Percentiles rank a stretch among this genome's conserved stretches.
phyloP scores from a whole-genome alignment of 805 yeast genomes.

The Myxozyma melibiosi region DNA sequence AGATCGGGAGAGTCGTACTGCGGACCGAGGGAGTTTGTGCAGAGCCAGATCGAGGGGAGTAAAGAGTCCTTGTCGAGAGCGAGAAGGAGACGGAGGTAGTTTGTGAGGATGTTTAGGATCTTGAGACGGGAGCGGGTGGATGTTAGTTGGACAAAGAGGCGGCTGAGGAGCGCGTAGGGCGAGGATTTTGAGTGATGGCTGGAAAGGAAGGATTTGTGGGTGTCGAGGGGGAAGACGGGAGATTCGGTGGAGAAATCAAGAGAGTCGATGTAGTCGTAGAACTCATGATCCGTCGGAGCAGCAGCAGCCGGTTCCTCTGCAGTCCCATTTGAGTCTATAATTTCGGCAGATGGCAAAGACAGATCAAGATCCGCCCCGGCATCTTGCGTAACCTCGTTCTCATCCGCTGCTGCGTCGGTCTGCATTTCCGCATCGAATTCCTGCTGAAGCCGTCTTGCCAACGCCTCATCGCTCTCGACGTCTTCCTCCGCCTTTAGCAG shows the following conservation, averaged over 20 bases:
- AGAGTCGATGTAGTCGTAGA: slow-evolving; percentile 10
- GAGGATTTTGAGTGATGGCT: not conserved
- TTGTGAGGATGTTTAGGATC: slow-evolving; percentile 32
- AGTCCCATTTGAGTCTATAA: not conserved
- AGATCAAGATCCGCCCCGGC: not conserved
- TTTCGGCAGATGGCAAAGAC: too few species aligned
- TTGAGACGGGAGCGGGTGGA: slow-evolving; percentile 34
- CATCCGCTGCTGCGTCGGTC: not conserved
- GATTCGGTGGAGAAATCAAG: not conserved
- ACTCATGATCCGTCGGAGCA: not conserved
- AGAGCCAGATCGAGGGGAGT: slow-evolving; percentile 33
- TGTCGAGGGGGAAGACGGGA: not conserved
- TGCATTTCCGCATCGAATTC: slow-evolving; percentile 27
- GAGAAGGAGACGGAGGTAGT: slow-evolving; percentile 27
- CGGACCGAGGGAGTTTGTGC: slow-evolving; percentile 35
- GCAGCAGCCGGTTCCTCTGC: not conserved
- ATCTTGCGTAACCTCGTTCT: not conserved
- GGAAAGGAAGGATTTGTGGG: not conserved
- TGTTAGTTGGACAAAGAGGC: slow-evolving; percentile 22
- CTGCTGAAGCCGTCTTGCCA: slow-evolving; percentile 31
- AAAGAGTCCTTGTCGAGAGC: slow-evolving; percentile 22
- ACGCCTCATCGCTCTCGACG: slow-evolving; percentile 21
- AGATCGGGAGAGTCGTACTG: slow-evolving; percentile 31
- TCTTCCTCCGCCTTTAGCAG: not conserved
- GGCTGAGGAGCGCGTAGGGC: slow-evolving; percentile 31